These are phyloP conservation scores for Dryas integrifolia DNA, from an alignment of 331 rosid genomes.

Conservation along the genomic window DNA sequence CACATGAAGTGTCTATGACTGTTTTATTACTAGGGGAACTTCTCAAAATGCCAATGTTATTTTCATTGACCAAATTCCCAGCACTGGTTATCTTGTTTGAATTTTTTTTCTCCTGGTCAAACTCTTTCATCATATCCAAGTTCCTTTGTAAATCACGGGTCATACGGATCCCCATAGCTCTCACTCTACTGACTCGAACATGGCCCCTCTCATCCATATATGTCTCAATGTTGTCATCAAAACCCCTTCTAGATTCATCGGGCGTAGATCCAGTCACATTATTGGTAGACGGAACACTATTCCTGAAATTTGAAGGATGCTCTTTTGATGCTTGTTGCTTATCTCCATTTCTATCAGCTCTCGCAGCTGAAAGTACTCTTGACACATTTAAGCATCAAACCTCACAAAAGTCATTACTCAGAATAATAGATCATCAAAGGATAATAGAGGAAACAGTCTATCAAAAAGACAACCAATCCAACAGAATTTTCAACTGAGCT, in stretches of 20 bases:
- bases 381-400: conserved; percentile 33
- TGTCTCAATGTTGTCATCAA: conserved; percentile 71
- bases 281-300: conserved; percentile 34
- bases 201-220: conserved; percentile 80
- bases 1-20: background rate
- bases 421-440: background rate
- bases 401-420: conserved; percentile 8
- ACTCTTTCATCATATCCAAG: conserved; percentile 91
- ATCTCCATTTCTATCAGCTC: conserved; percentile 47
- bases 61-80: conserved; percentile 25
- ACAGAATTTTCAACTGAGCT: background rate
- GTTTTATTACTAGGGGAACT: background rate
- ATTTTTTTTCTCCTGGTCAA: conserved; percentile 55
- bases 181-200: conserved; percentile 76
- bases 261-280: conserved; percentile 37
- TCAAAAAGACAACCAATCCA: background rate
- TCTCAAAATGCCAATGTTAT: conserved; percentile 19
- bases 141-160: conserved; percentile 92
- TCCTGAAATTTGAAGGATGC: conserved; percentile 37
- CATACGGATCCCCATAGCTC: conserved; percentile 97
- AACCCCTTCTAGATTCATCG: conserved; percentile 39
- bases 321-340: conserved; percentile 32
- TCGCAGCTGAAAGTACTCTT: conserved; percentile 65
- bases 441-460: background rate
- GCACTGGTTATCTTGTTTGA: conserved; percentile 30